Percentiles rank a stretch among this genome's conserved stretches.
phyloP scores from a whole-genome alignment of 345 rosid species.

The Moringa oleifera region DNA sequence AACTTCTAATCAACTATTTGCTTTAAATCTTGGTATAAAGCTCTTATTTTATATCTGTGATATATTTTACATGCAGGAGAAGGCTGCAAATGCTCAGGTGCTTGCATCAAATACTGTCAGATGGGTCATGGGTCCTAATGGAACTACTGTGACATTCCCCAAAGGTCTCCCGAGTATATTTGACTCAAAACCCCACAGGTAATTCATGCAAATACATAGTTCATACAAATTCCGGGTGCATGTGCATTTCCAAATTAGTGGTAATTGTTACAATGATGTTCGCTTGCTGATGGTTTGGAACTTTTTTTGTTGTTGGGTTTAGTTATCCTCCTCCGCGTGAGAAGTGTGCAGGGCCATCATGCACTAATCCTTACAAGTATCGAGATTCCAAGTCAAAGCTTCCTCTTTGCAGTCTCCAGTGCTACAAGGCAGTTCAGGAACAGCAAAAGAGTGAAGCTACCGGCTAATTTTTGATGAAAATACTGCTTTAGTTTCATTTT shows the following conservation, averaged over 20 bases:
- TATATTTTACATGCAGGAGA: constrained; percentile 44
- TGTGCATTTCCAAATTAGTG: background rate
- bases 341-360: constrained; percentile 75
- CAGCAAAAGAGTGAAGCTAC: constrained; percentile 23
- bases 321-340: constrained; percentile 96
- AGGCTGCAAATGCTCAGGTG: constrained; percentile 51
- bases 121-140: constrained; percentile 62
- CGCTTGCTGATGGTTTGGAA: background rate
- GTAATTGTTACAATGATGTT: background rate
- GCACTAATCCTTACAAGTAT: constrained; percentile 72
- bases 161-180: constrained; percentile 69
- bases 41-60: background rate
- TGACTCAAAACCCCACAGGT: constrained; percentile 57
- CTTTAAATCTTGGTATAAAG: background rate
- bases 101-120: constrained; percentile 52
- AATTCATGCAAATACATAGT: constrained; percentile 4
- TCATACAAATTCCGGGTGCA: background rate
- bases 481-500: background rate
- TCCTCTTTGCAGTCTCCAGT: constrained; percentile 89
- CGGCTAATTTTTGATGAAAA: constrained; percentile 18
- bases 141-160: constrained; percentile 76
- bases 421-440: constrained; percentile 78
- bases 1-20: background rate
- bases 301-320: too few relatives aligned
- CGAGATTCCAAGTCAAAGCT: constrained; percentile 82